Evolutionary conservation across 1,284 basidiomycete genomes (phyloP).

Genomic region (Boletus semigastroideus): DNA sequence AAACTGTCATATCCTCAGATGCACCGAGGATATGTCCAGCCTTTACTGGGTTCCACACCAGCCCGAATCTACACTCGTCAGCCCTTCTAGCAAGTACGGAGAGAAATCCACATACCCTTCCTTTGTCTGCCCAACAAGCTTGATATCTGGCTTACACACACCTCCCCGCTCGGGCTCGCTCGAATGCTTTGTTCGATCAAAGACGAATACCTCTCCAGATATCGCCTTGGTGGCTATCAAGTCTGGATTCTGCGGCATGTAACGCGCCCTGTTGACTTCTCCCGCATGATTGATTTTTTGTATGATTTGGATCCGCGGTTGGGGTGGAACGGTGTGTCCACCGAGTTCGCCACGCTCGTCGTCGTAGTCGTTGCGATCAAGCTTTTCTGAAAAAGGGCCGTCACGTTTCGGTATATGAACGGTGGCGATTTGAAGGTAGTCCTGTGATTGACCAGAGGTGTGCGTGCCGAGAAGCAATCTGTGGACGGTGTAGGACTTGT

Average conservation of each 20-base stretch:
- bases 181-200: slow-evolving; percentile 97
- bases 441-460: slow-evolving; percentile 92
- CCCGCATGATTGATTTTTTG: slow-evolving; percentile 96
- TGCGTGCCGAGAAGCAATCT: slow-evolving; percentile 96
- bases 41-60: slow-evolving; percentile 88
- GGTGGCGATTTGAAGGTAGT: slow-evolving; percentile 95
- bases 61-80: slow-evolving; percentile 68
- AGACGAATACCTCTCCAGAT: slow-evolving; percentile 88
- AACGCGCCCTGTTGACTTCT: slow-evolving; percentile 96
- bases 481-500: slow-evolving; percentile 91
- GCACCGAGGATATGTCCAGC: slow-evolving; percentile 87
- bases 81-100: neutral
- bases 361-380: slow-evolving; percentile 84
- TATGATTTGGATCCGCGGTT: slow-evolving; percentile 83
- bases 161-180: slow-evolving; percentile 87
- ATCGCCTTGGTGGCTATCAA: slow-evolving; percentile 95
- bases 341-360: slow-evolving; percentile 93
- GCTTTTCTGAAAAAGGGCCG: slow-evolving; percentile 62
- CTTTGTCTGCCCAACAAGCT: slow-evolving; percentile 84
- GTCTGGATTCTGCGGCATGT: slow-evolving; percentile 99
- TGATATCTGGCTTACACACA: slow-evolving; percentile 89
- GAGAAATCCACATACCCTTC: slow-evolving; percentile 72
- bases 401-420: slow-evolving; percentile 89
- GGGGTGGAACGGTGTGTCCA: slow-evolving; percentile 74
- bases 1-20: slow-evolving; percentile 95